Evolutionary conservation across 768 basidiomycete genomes (phyloP).

Genomic region (Hygrophoropsis aurantiaca): DNA sequence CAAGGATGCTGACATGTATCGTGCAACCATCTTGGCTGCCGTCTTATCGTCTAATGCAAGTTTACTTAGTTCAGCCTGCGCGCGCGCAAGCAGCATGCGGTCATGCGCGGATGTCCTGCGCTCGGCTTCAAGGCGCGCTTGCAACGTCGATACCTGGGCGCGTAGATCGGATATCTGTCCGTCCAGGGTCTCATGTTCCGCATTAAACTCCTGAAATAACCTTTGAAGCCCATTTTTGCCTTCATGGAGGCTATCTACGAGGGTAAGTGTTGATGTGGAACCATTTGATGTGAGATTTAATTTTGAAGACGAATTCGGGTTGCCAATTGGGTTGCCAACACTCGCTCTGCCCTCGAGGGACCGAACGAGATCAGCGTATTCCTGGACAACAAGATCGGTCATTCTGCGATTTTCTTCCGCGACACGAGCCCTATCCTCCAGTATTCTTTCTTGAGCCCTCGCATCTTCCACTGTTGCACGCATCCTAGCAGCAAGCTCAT

Average conservation of each 20-base stretch:
- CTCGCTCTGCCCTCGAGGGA: conserved; percentile 51
- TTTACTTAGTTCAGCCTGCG: conserved; percentile 52
- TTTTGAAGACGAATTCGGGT: background rate
- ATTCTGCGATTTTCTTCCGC: conserved; percentile 61
- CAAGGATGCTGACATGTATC: conserved; percentile 61
- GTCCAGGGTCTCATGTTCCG: conserved; percentile 46
- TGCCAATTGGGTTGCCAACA: conserved; percentile 1
- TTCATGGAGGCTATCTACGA: conserved; percentile 42
- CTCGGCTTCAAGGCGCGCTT: conserved; percentile 47
- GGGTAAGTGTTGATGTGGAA: conserved; percentile 19
- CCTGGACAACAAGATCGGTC: conserved; percentile 62
- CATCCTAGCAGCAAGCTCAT: conserved; percentile 52
- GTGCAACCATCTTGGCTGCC: conserved; percentile 79
- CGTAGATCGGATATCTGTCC: conserved; percentile 42
- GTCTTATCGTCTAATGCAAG: conserved; percentile 65
- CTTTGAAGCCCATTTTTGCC: conserved; percentile 49
- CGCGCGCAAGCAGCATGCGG: conserved; percentile 43
- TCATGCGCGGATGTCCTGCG: conserved; percentile 41
- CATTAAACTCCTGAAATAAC: conserved; percentile 49
- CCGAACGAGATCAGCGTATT: conserved; percentile 77
- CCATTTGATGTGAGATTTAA: conserved; percentile 4
- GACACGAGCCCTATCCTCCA: conserved; percentile 44
- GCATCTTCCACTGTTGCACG: conserved; percentile 56
- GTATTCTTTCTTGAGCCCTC: conserved; percentile 45
- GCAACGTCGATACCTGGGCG: conserved; percentile 41